Conservation (phyloP, 75 land plant genomes). For the Gnetum montanum region DNA sequence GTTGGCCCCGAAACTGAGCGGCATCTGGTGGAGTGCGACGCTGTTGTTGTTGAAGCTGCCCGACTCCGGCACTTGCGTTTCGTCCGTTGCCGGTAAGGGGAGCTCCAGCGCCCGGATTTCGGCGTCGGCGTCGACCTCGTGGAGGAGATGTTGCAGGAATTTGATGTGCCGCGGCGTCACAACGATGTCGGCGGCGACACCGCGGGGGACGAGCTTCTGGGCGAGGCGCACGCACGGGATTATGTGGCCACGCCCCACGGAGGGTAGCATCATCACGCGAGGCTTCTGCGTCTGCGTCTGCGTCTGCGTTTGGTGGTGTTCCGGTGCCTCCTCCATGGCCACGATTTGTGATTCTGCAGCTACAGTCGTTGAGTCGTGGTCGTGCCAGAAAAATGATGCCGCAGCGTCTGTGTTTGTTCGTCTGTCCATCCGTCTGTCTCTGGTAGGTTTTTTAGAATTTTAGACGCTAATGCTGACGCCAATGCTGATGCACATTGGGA, state of each 20-base stretch:
- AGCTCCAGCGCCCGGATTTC: background rate
- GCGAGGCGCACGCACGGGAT: slow-evolving; percentile 14
- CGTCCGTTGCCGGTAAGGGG: background rate
- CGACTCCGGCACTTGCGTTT: too few species aligned
- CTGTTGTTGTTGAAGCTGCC: slow-evolving; percentile 9
- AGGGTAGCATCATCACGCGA: slow-evolving; percentile 6
- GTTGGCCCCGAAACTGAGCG: background rate
- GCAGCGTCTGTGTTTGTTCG: too few species aligned
- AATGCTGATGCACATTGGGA: too few species aligned
- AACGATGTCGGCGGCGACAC: slow-evolving; percentile 11
- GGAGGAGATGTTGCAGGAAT: background rate
- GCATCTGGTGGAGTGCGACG: slow-evolving; percentile 2
- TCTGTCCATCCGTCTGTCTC: too few species aligned
- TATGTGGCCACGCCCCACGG: slow-evolving; percentile 16
- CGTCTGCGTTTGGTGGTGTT: too few species aligned
- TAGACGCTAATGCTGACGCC: too few species aligned
- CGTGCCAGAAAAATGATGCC: too few species aligned
- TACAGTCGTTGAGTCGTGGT: too few species aligned
- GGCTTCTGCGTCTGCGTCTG: too few species aligned
- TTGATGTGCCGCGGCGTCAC: background rate
- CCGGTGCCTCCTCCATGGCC: too few species aligned
- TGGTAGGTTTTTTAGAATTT: too few species aligned
- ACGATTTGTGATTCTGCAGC: too few species aligned
- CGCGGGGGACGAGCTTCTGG: slow-evolving; percentile 9
- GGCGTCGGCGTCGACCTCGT: background rate